Evolutionary conservation across 2,329 filamentous ascomycete species (phyloP).

Genomic region (Hawksworthiomyces lignivorus): DNA sequence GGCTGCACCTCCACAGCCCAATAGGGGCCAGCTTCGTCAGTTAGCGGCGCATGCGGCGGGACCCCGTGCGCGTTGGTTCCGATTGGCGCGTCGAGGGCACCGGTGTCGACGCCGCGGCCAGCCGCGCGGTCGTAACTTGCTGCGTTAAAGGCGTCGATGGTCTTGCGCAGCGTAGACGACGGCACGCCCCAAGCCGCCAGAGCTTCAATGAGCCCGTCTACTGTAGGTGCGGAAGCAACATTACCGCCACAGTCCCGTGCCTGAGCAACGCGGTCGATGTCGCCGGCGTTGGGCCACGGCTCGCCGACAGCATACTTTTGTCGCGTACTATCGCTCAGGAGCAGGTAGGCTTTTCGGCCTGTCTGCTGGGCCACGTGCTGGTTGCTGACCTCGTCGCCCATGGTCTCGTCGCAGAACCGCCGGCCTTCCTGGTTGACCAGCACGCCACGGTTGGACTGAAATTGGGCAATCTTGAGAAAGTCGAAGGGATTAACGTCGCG

Average conservation of each 20-base stretch:
- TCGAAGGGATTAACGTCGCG: not conserved
- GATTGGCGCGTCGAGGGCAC: too few species aligned
- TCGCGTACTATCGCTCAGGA: slow-evolving; percentile 1
- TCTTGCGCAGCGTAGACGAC: not conserved
- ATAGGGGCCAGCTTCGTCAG: not conserved
- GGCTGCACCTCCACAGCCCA: slow-evolving; percentile 4
- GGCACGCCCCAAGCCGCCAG: not conserved
- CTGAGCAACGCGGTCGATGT: slow-evolving; percentile 1
- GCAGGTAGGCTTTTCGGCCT: not conserved
- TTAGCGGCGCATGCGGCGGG: not conserved
- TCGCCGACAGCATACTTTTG: not conserved
- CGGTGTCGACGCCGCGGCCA: not conserved
- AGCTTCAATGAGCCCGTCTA: not conserved
- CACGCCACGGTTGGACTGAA: not conserved
- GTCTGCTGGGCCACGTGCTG: not conserved
- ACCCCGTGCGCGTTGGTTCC: too few species aligned
- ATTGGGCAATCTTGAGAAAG: not conserved
- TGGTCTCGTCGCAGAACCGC: slow-evolving; percentile 1
- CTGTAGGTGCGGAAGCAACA: not conserved
- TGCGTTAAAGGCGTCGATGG: not conserved
- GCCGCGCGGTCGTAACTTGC: not conserved
- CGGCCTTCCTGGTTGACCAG: slow-evolving; percentile 1
- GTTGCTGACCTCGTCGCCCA: slow-evolving; percentile 1
- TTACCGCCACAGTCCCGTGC: not conserved
- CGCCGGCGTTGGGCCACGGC: slow-evolving; percentile 1